Evolutionary conservation across 257 asterid species (phyloP), one percentile per base, ranked within the genome.

Genomic region (Lantana camara): DNA sequence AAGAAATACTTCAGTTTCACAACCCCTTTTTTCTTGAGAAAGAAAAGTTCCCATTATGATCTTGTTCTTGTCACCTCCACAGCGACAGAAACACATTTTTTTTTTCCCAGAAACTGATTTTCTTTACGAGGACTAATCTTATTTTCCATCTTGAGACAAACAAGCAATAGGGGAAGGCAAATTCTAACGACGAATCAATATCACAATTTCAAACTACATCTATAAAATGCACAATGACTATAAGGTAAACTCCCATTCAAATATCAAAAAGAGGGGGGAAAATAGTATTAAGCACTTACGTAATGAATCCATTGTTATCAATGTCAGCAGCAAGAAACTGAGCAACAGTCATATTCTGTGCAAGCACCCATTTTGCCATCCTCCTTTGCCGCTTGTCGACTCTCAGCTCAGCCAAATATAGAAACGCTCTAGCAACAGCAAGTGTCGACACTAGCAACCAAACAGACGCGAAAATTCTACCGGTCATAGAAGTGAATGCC

Each of bases 401-500:
- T 64, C 93, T 82, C 2, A 83, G 82, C 85, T 85, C 93, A 52
- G 89, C 83, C 81, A 85, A 78, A 73, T 85, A 85, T 45, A 85
- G 86, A 78, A 85, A 85, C 22, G 93, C 93, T 29, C 89, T 81
- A 66, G 93, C 93, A 56, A 85, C 89, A 0, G 93, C 87, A 50
- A 85, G 85, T 5, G 93, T 85, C 0, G 89, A 82, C 34, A 85
- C 83, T 35, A 85, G 93, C 76, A 85, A 68, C 93, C 93, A 85
- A 70, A 82, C 45, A 4, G 89, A 82, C 16, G 89, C 93, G 19
- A 85, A 85, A 52, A 82, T 73, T 67, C 93, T 73, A 60, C 93
- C 93, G 1, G 72, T 4, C 77, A 85, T 37, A 13, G 93, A 80
- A 44, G 29, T 69, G 65, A 85, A 85, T 0, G 87, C 89, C 67